Base-by-base conservation (phyloP, 2,329 filamentous ascomycete genomes). In the Fusarium veterinarium region DNA sequence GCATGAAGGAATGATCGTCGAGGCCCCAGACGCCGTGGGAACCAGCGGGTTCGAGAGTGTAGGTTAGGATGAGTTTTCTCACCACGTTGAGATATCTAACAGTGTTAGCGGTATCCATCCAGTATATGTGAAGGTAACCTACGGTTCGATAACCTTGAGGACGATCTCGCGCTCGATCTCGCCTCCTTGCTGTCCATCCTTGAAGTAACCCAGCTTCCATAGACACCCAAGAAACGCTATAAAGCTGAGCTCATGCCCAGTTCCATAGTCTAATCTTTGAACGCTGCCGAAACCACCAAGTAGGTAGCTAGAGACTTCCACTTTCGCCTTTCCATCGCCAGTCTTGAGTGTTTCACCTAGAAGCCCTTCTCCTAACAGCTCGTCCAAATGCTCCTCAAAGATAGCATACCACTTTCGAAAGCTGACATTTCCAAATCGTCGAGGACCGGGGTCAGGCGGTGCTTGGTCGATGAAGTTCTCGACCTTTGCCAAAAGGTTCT, bases 1-100 rank as follows among this genome's bases (percentile, higher is more conserved):
- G 93, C 31, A 96, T 82, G 80, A 99, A 98, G 13, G 91, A 95
- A 82, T 99, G 95, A 81, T 99, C 96, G 80, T 99, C 96, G n/a
- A 99, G 87, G 25, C 96, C 96, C 96, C 96, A 99, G 25, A 99
- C 96, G 6, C 96, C 96, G 79, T 98, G 96, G 3, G 95, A 97
- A 5, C 96, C 96, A 10, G 96, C 96, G 8, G 96, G 96, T 79
- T 99, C 96, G 25, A 99, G 89, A 1, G 92, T 98, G 80, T 98
- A 99, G 5, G 91, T 95, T 56, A 94, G 86, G 76, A 99, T 98
- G 14, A 99, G 87, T 45, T 89, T 90, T 42, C 96, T 91, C 49
- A 97, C 86, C 4, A 98, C 91, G 37, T 86, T 84, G n/a, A 97
- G 85, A 78, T 97, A 97, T 44, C 92, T 94, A 14, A 10, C 8